phyloP scores from a whole-genome alignment of 805 yeast genomes.

The Pichia nakasei region DNA sequence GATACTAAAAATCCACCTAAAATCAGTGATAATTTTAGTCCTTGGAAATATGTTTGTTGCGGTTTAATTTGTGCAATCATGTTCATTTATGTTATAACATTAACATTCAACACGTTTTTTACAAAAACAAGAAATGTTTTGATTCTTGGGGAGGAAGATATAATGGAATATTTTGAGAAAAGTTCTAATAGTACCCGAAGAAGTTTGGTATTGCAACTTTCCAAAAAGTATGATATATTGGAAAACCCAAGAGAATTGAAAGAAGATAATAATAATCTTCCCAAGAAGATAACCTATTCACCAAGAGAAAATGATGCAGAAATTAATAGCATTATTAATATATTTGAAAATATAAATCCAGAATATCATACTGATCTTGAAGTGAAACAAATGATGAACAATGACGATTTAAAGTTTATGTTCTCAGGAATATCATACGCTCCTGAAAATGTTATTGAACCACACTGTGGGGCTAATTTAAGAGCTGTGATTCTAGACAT shows the following conservation, averaged over 20 bases:
- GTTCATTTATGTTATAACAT: not conserved
- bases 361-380: constrained; percentile 29
- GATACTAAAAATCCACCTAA: not conserved
- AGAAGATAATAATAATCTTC: not conserved
- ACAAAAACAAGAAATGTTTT: not conserved
- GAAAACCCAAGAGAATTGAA: not conserved
- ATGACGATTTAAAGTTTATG: constrained; percentile 25
- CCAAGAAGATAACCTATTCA: not conserved
- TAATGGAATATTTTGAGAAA: constrained; percentile 1
- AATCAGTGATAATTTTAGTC: not conserved
- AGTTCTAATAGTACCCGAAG: not conserved
- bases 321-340: not conserved
- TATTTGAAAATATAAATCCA: constrained; percentile 26
- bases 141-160: constrained; percentile 1
- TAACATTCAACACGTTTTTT: constrained; percentile 1
- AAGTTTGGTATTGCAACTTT: not conserved
- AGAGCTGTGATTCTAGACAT: constrained; percentile 48
- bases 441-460: constrained; percentile 42
- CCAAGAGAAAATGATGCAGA: constrained; percentile 1
- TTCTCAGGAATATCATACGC: constrained; percentile 56
- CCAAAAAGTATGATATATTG: not conserved
- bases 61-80: constrained; percentile 2
- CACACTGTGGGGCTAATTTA: constrained; percentile 41
- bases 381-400: constrained; percentile 30
- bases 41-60: constrained; percentile 9